Base-by-base conservation (phyloP, 2,329 filamentous ascomycete genomes). In the Aspergillus udagawae region DNA sequence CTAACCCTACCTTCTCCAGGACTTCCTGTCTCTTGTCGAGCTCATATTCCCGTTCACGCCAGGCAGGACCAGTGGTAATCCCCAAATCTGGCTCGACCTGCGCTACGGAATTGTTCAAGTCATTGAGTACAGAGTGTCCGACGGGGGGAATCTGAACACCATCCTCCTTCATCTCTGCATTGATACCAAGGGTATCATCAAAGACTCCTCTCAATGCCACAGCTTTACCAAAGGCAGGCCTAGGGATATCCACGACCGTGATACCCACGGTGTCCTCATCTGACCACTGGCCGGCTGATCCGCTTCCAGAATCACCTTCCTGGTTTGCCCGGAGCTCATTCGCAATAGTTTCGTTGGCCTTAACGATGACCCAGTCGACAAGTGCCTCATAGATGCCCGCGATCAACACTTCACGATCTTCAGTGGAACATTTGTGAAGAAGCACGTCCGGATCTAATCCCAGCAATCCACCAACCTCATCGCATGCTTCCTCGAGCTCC, bases 121-220 rank as follows among this genome's bases (percentile, higher is more conserved):
- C 92, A 41, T 89, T 87, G 14, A 93, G 72, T 9, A 97, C 88
- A 0, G 93, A 95, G 57, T 87, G 88, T n/a, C 90, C 89, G 1
- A 86, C 86, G 0, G 87, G 66, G 1, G 83, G 77, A 2, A 95
- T 83, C n/a, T 90, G 83, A 0, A 99, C 84, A 9, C 94, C 94
- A 64, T 99, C 94, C 60, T 93, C 88, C 68, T 93, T 96, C 92
- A 99, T 97, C 78, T 99, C 94, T 0, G 89, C 83, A 66, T 97
- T 97, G 77, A 99, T 97, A 52, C 94, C 94, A 21, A 88, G 80
- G n/a, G 81, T 85, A 66, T 97, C 94, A 64, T 99, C 93, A 66
- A 99, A 99, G 38, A 97, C 85, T 14, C 90, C 91, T 42, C 91
- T 89, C 78, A 99, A 86, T 12, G 90, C 86, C n/a, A 95, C 76